These are phyloP conservation scores for Leccinellum rugosiceps DNA, from an alignment of 768 basidiomycete species.

Conservation along the genomic window DNA sequence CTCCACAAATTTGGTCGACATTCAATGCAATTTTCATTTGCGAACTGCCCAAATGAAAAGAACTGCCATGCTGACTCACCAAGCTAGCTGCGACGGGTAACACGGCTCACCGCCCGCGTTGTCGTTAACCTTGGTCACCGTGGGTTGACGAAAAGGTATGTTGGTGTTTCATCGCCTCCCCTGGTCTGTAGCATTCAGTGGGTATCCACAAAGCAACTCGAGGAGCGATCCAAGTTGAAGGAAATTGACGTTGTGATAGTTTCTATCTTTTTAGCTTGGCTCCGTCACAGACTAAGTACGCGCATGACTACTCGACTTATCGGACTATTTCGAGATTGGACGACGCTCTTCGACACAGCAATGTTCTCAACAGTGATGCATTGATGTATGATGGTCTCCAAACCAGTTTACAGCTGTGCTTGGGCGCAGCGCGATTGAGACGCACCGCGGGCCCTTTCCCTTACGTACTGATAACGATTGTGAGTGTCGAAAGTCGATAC, in stretches of 20 bases:
- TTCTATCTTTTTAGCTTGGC: background rate
- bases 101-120: background rate
- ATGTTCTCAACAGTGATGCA: background rate
- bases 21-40: too few relatives aligned
- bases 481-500: background rate
- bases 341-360: background rate
- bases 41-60: too few relatives aligned
- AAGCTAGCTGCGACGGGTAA: background rate
- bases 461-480: background rate
- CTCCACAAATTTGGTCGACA: too few relatives aligned
- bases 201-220: background rate
- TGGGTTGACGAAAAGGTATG: background rate
- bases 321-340: background rate
- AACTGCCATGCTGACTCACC: too few relatives aligned
- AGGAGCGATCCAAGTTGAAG: background rate
- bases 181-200: too few relatives aligned
- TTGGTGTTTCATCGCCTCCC: background rate
- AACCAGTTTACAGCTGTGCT: background rate
- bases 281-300: too few relatives aligned
- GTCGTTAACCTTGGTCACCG: background rate
- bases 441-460: background rate
- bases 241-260: background rate
- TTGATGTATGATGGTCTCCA: background rate
- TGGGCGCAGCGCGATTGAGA: background rate
- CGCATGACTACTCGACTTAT: background rate